Base-by-base conservation (phyloP, 495 filamentous ascomycete genomes). In the Daldinia bambusicola region DNA sequence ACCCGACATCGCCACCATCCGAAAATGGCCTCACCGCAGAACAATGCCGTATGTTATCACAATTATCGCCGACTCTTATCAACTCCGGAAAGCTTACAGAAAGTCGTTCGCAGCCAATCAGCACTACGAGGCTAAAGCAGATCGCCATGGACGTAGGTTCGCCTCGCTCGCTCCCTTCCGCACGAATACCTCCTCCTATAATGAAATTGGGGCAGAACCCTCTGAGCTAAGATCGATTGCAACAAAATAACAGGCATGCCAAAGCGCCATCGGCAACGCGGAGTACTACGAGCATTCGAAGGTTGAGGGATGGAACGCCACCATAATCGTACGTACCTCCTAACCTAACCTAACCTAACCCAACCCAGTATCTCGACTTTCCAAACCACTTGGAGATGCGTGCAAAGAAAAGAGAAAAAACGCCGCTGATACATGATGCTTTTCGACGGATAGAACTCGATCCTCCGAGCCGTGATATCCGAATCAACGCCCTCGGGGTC, bases 261-360 rank as follows among this genome's bases (percentile, higher is more conserved):
- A 93, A 71, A 84, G 84, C 66, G 89, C 93, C 62, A 85, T 99
- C 72, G 86, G 87, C 55, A 84, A 81, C 68, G 87, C 86, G 52
- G 86, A 91, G 41, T 86, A 80, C 80, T 99, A 99, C 78, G 91
- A 96, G 56, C 95, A 98, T 78, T 76, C 88, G 57, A 86, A 87
- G 62, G 93, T 93, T 57, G 87, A 89, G 65, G 78, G 85, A 55
- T 98, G 96, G 96, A 99, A 98, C 81, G 89, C 89, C 20, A 80
- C 84, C 58, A 98, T 99, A 79, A 97, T 99, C 77, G 93, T 97
- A 87, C 71, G n/a, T n/a, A n/a, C n/a, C n/a, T n/a, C n/a, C n/a
- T n/a, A n/a, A n/a, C n/a, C n/a, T n/a, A n/a, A n/a, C n/a, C n/a
- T n/a, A n/a, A n/a, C n/a, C n/a, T n/a, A n/a, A n/a, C n/a, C n/a